phyloP scores from a whole-genome alignment of 345 rosid genomes.

The Bruguiera parviflora region DNA sequence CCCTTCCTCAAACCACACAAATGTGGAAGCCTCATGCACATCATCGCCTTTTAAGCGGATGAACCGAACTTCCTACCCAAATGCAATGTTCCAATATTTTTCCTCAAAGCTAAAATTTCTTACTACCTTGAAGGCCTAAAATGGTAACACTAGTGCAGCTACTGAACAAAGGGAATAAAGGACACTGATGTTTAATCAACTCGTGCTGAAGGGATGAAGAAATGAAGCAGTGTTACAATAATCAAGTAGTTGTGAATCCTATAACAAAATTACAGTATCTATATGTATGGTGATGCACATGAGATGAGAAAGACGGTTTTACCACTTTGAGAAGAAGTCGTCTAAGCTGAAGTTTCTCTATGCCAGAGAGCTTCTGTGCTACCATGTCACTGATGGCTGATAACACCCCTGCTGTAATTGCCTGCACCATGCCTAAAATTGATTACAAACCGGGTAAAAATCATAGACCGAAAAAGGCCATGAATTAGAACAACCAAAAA shows the following conservation, averaged over 20 bases:
- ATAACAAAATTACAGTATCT: neutral
- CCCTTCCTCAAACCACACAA: too few species aligned
- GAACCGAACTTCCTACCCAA: neutral
- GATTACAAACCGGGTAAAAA: neutral
- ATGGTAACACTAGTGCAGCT: too few species aligned
- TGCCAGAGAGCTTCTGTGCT: conserved; percentile 81
- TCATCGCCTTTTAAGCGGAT: neutral
- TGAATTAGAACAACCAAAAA: neutral
- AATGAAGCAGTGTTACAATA: too few species aligned
- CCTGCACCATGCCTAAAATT: conserved; percentile 37
- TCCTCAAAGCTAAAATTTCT: too few species aligned
- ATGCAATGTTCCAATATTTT: neutral
- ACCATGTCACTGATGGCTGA: conserved; percentile 71
- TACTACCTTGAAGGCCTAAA: too few species aligned
- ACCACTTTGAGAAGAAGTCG: conserved; percentile 90
- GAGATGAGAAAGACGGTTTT: conserved; percentile 5
- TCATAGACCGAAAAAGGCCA: neutral
- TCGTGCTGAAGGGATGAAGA: too few species aligned
- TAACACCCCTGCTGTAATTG: conserved; percentile 71
- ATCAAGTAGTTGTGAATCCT: neutral
- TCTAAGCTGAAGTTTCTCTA: conserved; percentile 73
- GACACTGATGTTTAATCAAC: too few species aligned
- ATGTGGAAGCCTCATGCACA: too few species aligned
- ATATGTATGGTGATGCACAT: neutral
- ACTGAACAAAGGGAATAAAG: too few species aligned